These are phyloP conservation scores for Ascoidea asiatica DNA, from an alignment of 805 yeast species.

Conservation along the genomic window DNA sequence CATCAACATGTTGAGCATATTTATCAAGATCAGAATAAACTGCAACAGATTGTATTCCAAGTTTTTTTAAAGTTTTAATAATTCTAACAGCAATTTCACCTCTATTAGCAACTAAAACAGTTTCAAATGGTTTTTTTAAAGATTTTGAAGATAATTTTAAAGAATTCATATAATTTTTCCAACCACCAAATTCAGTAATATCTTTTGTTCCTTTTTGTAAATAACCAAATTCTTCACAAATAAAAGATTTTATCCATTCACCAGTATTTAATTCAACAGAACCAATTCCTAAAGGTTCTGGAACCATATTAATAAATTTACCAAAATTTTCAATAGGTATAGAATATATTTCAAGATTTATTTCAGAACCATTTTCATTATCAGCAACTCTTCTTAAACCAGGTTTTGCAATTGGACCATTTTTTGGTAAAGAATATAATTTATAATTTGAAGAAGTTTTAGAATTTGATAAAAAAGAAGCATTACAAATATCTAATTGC, in stretches of 20 bases:
- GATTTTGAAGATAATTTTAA: conserved; percentile 11
- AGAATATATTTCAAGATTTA: conserved; percentile 72
- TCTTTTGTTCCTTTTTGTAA: conserved; percentile 57
- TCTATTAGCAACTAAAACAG: conserved; percentile 87
- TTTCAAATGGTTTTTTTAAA: conserved; percentile 15
- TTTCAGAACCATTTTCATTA: conserved; percentile 34
- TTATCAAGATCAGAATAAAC: conserved; percentile 85
- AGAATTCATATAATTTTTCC: conserved; percentile 49
- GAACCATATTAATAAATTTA: conserved; percentile 73
- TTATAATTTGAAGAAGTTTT: conserved; percentile 60
- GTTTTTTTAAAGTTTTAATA: conserved; percentile 71
- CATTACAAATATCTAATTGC: conserved; percentile 82
- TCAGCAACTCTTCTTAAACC: conserved; percentile 62
- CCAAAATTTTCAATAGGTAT: conserved; percentile 74
- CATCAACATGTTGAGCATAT: conserved; percentile 73
- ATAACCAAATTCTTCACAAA: conserved; percentile 88
- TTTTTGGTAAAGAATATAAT: conserved; percentile 70
- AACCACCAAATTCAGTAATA: conserved; percentile 80
- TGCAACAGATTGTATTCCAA: conserved; percentile 71
- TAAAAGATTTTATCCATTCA: conserved; percentile 80
- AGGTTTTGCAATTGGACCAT: conserved; percentile 68
- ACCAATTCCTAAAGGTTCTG: conserved; percentile 92
- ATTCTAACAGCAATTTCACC: conserved; percentile 97
- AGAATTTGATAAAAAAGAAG: conserved; percentile 51
- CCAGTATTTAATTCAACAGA: conserved; percentile 76